Conservation (phyloP, 345 rosid species). For the Combretum micranthum region DNA sequence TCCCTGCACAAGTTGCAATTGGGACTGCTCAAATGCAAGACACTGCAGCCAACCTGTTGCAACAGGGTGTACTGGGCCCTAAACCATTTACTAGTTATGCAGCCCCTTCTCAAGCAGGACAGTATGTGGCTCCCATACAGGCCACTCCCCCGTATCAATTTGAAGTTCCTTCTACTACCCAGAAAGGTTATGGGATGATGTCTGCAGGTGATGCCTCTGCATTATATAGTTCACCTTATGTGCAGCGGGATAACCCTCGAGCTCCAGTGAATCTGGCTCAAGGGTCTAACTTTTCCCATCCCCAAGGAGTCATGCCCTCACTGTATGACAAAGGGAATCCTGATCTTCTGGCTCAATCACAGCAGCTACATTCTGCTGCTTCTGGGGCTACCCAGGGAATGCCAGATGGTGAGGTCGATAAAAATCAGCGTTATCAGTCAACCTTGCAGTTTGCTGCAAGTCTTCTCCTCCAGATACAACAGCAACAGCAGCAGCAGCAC, state of each 20-base stretch:
- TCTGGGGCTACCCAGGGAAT: constrained; percentile 41
- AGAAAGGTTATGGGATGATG: constrained; percentile 34
- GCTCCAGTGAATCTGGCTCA: constrained; percentile 40
- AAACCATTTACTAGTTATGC: constrained; percentile 28
- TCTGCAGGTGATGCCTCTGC: constrained; percentile 39
- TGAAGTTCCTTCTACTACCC: constrained; percentile 33
- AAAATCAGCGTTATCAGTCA: constrained; percentile 84
- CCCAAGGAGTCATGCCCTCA: constrained; percentile 35
- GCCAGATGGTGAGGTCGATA: constrained; percentile 63
- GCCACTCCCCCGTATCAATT: constrained; percentile 51
- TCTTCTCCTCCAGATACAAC: constrained; percentile 89
- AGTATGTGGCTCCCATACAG: constrained; percentile 43
- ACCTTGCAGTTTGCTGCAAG: constrained; percentile 87
- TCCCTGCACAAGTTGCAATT: constrained; percentile 33
- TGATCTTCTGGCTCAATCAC: constrained; percentile 44
- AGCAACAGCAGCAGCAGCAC: constrained; percentile 50
- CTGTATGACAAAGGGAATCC: constrained; percentile 30
- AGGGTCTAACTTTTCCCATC: constrained; percentile 34
- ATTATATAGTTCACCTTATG: constrained; percentile 32
- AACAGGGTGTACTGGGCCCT: constrained; percentile 34
- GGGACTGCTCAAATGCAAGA: constrained; percentile 40
- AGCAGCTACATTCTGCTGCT: constrained; percentile 43
- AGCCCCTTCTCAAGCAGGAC: constrained; percentile 46
- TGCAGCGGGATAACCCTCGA: constrained; percentile 30
- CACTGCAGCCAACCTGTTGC: constrained; percentile 36